Conservation (phyloP, 345 rosid genomes). For the Brassica napus region Da-Ae NC_063447.1:2648501-2649000, state of each 20-base stretch:
- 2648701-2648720: slow-evolving; percentile 77
- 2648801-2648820: slow-evolving; percentile 92
- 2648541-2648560: slow-evolving; percentile 66
- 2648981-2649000: slow-evolving; percentile 60
- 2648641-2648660: slow-evolving; percentile 87
- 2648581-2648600: slow-evolving; percentile 9
- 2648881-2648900: slow-evolving; percentile 32
- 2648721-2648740: slow-evolving; percentile 77
- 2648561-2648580: neutral
- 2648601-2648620: neutral
- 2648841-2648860: slow-evolving; percentile 92
- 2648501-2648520: slow-evolving; percentile 90
- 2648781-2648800: slow-evolving; percentile 82
- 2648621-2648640: slow-evolving; percentile 82
- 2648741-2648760: slow-evolving; percentile 77
- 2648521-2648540: slow-evolving; percentile 92
- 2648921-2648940: neutral
- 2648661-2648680: slow-evolving; percentile 66
- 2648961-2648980: slow-evolving; percentile 97
- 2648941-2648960: slow-evolving; percentile 57
- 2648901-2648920: neutral
- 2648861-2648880: slow-evolving; percentile 38
- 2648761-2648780: slow-evolving; percentile 85
- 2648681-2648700: slow-evolving; percentile 69
- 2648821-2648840: slow-evolving; percentile 72